Conservation (phyloP, 495 filamentous ascomycete species). For the Xylaria intraflava region DNA sequence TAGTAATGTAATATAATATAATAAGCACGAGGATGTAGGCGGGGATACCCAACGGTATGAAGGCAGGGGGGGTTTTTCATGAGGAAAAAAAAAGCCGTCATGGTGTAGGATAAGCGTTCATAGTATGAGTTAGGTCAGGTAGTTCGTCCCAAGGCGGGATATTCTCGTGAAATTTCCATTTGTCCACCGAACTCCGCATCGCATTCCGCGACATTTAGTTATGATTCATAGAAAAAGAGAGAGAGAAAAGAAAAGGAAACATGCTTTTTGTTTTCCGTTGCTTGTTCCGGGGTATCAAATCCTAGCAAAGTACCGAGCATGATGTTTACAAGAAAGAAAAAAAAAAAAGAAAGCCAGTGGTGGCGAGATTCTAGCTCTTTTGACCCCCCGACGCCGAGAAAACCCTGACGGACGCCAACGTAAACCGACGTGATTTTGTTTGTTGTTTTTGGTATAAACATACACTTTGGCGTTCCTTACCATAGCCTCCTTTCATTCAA, state of each 20-base stretch:
- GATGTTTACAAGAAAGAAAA: background rate
- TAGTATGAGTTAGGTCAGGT: too few species aligned
- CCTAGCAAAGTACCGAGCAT: background rate
- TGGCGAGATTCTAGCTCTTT: constrained; percentile 3
- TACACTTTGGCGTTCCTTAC: too few species aligned
- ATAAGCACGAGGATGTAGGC: background rate
- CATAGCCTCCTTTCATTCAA: background rate
- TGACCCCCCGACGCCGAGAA: background rate
- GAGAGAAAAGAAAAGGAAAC: background rate
- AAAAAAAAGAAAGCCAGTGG: constrained; percentile 6
- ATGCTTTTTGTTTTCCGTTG: background rate
- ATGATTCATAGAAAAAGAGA: too few species aligned
- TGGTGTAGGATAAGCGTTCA: background rate
- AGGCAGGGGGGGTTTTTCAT: background rate
- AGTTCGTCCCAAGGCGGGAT: too few species aligned
- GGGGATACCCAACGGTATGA: constrained; percentile 3
- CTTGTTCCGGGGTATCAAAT: constrained; percentile 5
- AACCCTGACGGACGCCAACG: background rate
- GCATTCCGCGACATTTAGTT: too few species aligned
- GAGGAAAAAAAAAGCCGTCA: background rate
- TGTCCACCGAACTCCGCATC: too few species aligned
- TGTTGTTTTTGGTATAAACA: too few species aligned
- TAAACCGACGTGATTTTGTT: too few species aligned
- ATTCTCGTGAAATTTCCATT: too few species aligned
- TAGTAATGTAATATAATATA: constrained; percentile 9